Evolutionary conservation across 768 basidiomycete species (phyloP).

Genomic region (Leccinum variicolor): DNA sequence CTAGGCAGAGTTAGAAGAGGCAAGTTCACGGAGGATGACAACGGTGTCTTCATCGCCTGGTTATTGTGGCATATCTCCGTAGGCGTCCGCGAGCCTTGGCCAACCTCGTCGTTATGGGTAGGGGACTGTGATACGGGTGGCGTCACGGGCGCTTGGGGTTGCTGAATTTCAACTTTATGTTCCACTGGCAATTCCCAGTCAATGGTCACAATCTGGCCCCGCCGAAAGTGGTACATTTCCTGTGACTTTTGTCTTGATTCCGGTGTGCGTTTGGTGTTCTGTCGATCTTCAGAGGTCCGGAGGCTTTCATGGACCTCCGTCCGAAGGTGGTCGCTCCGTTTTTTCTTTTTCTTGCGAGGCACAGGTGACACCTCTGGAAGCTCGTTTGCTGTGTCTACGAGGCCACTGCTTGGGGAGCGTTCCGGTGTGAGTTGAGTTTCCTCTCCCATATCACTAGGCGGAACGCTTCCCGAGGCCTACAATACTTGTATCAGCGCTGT

Average conservation of each 20-base stretch:
- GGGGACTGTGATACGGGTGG: not conserved
- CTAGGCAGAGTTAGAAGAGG: not conserved
- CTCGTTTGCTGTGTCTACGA: not conserved
- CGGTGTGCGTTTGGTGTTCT: not conserved
- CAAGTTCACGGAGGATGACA: not conserved
- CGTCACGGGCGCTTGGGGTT: not conserved
- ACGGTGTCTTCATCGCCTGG: not conserved
- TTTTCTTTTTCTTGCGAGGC: constrained; percentile 3
- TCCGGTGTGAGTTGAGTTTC: not conserved
- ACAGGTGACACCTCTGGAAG: not conserved
- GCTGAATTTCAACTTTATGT: not conserved
- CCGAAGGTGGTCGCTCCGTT: not conserved
- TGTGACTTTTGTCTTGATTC: not conserved
- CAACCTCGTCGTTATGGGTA: not conserved
- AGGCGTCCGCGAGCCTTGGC: not conserved
- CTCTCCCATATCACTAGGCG: not conserved
- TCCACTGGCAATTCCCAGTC: not conserved
- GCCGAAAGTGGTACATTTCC: constrained; percentile 11
- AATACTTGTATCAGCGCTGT: not conserved
- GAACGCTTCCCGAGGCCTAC: not conserved
- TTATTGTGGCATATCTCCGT: not conserved
- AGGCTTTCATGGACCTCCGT: not conserved
- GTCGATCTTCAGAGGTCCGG: not conserved
- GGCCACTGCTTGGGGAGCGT: not conserved
- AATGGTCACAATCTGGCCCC: constrained; percentile 13